Evolutionary conservation across 2,329 filamentous ascomycete genomes (phyloP).

Genomic region (Cercospora berteroae): DNA sequence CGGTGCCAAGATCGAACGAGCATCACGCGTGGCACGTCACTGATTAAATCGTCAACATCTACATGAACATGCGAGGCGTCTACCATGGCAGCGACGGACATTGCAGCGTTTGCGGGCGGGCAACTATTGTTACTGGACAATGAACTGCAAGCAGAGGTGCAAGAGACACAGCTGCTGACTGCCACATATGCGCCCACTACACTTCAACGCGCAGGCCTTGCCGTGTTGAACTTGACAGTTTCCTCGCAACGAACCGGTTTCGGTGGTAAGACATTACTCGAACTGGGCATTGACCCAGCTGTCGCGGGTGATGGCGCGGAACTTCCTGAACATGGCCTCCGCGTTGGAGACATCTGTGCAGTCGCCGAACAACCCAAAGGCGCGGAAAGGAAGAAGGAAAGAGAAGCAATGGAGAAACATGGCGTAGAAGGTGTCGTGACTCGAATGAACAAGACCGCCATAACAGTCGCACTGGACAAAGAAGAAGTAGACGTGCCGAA

Average conservation of each 20-base stretch:
- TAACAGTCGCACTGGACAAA: conserved; percentile 69
- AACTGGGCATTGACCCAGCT: conserved; percentile 73
- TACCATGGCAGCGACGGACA: conserved; percentile 43
- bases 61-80: not conserved
- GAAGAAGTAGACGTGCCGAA: conserved; percentile 57
- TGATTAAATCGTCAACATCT: not conserved
- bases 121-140: conserved; percentile 69
- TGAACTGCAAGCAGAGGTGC: conserved; percentile 71
- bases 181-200: conserved; percentile 65
- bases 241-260: conserved; percentile 79
- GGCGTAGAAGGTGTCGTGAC: conserved; percentile 70
- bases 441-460: conserved; percentile 56
- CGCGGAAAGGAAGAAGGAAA: conserved; percentile 67
- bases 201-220: conserved; percentile 74
- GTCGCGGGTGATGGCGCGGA: conserved; percentile 48
- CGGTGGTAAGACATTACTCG: conserved; percentile 85
- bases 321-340: conserved; percentile 71
- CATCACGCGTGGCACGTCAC: not conserved
- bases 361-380: conserved; percentile 73
- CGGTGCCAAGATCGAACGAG: not conserved
- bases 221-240: conserved; percentile 72
- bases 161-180: conserved; percentile 67
- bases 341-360: conserved; percentile 74
- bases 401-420: conserved; percentile 66
- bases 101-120: conserved; percentile 66